Evolutionary conservation across 768 basidiomycete genomes (phyloP).

Genomic region (Serpula lacrymans): DNA sequence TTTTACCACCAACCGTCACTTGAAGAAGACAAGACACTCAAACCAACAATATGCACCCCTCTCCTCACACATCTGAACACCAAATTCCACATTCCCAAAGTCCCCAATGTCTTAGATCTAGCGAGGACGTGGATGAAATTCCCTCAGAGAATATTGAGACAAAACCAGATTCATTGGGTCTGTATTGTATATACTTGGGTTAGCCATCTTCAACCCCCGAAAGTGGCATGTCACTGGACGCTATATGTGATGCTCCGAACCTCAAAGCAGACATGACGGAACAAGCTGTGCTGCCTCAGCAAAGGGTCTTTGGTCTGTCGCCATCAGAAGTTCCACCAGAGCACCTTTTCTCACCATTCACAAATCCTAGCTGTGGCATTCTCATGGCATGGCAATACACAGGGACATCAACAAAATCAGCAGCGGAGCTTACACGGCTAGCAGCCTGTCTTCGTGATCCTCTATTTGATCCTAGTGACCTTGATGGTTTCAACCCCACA

Average conservation of each 20-base stretch:
- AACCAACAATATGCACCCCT: no score
- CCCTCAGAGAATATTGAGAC: slow-evolving; percentile 5
- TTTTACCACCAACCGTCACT: background rate
- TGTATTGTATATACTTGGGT: slow-evolving; percentile 18
- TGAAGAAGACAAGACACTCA: background rate
- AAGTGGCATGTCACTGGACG: slow-evolving; percentile 8
- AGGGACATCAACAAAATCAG: slow-evolving; percentile 11
- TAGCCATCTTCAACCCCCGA: slow-evolving; percentile 17
- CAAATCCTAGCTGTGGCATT: slow-evolving; percentile 8
- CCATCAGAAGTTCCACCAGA: background rate
- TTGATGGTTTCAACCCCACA: slow-evolving; percentile 19
- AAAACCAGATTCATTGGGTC: slow-evolving; percentile 14
- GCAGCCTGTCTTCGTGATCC: slow-evolving; percentile 15
- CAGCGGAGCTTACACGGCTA: slow-evolving; percentile 25
- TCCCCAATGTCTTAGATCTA: background rate
- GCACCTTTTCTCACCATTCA: slow-evolving; percentile 12
- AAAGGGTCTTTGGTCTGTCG: background rate
- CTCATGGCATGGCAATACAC: no score
- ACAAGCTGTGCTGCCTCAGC: background rate
- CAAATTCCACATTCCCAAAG: background rate
- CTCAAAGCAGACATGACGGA: background rate
- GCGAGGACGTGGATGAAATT: background rate
- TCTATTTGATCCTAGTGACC: no score
- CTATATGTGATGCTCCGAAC: slow-evolving; percentile 11
- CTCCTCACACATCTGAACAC: no score